phyloP scores from a whole-genome alignment of 345 rosid species.

The Excoecaria cochinchinensis region DNA sequence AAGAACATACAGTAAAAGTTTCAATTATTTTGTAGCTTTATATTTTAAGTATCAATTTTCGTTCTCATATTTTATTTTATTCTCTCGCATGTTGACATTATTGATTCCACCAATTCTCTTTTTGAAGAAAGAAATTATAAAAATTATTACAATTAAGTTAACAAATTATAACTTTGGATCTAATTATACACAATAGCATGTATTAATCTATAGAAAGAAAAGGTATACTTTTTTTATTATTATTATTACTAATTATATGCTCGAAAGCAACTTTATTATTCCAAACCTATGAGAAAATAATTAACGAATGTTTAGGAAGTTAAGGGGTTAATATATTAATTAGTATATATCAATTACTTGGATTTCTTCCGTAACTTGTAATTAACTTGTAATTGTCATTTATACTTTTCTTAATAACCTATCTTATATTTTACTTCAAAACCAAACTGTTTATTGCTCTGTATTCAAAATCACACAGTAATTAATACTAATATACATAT shows the following conservation, averaged over 20 bases:
- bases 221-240: background rate
- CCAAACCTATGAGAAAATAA: background rate
- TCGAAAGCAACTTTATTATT: background rate
- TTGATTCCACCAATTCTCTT: too few relatives aligned
- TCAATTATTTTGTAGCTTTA: too few relatives aligned
- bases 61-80: too few relatives aligned
- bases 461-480: background rate
- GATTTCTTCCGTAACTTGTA: slow-evolving; percentile 8
- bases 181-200: background rate
- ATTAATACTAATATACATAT: background rate
- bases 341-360: slow-evolving; percentile 1
- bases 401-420: slow-evolving; percentile 8
- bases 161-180: too few relatives aligned
- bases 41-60: too few relatives aligned
- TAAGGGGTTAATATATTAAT: slow-evolving; percentile 3
- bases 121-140: too few relatives aligned
- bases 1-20: too few relatives aligned
- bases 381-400: slow-evolving; percentile 1
- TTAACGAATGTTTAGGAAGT: background rate
- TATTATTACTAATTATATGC: background rate
- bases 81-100: too few relatives aligned
- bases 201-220: background rate
- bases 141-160: too few relatives aligned
- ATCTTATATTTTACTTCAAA: slow-evolving; percentile 24
- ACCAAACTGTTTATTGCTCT: background rate